These are phyloP conservation scores for Lindgomyces ingoldianus DNA, from an alignment of 495 filamentous ascomycete species.

Conservation along the genomic window DNA sequence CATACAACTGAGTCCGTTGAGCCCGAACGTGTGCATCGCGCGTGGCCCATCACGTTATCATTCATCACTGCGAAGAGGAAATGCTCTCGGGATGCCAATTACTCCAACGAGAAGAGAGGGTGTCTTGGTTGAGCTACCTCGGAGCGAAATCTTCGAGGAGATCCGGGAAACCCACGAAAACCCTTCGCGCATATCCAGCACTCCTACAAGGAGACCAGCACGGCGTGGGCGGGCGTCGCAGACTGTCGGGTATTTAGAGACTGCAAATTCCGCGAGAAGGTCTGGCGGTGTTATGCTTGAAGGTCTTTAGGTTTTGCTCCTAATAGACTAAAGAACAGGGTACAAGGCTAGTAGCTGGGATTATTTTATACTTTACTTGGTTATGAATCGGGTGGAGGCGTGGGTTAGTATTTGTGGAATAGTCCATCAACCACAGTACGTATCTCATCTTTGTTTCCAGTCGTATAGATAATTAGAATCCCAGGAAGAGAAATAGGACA, in stretches of 20 bases:
- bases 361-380: not conserved
- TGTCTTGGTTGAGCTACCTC: not conserved
- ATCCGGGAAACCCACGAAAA: not conserved
- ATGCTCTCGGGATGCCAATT: not conserved
- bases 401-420: not conserved
- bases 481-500: too few relatives aligned
- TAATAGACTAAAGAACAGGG: too few relatives aligned
- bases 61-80: not conserved
- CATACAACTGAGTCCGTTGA: slow-evolving; percentile 15
- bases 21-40: slow-evolving; percentile 21
- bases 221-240: not conserved
- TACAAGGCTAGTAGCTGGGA: not conserved
- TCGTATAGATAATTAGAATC: too few relatives aligned
- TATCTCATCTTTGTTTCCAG: too few relatives aligned
- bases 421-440: too few relatives aligned
- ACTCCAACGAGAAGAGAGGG: not conserved
- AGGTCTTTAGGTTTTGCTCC: not conserved
- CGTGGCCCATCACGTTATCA: slow-evolving; percentile 17
- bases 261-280: not conserved
- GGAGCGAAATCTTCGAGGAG: not conserved
- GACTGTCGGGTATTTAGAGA: not conserved
- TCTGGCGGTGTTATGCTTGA: not conserved
- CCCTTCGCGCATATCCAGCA: not conserved
- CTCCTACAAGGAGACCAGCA: not conserved
- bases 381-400: not conserved